Conservation (phyloP, 805 yeast genomes). For the Lachancea meyersii region DNA sequence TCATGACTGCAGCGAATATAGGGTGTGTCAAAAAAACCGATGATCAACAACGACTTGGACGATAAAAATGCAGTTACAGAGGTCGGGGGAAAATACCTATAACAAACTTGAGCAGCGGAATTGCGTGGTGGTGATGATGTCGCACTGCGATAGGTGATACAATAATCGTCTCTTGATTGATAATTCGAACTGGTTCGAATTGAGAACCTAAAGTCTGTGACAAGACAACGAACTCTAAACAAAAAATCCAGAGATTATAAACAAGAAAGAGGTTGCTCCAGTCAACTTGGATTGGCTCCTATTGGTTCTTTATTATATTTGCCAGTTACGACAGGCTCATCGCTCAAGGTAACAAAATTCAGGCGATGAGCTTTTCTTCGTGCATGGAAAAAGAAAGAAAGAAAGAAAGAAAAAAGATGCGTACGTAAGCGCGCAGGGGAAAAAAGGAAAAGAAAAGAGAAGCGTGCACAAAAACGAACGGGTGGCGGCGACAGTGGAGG, state of each 20-base stretch:
- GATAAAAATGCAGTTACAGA: too few species aligned
- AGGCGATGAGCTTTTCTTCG: constrained; percentile 3
- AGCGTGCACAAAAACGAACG: background rate
- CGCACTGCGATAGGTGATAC: background rate
- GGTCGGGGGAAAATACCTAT: too few species aligned
- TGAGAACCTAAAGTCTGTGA: too few species aligned
- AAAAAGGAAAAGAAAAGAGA: background rate
- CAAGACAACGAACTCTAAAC: background rate
- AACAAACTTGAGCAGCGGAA: too few species aligned
- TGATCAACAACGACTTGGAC: too few species aligned
- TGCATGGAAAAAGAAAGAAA: background rate
- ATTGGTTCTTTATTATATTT: constrained; percentile 1
- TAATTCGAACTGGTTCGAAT: too few species aligned
- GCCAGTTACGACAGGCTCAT: background rate
- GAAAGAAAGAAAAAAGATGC: too few species aligned
- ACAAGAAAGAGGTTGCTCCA: background rate
- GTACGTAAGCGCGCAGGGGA: background rate
- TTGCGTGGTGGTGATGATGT: too few species aligned
- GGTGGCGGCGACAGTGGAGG: background rate
- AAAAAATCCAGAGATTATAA: background rate
- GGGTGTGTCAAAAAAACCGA: too few species aligned
- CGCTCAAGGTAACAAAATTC: constrained; percentile 1
- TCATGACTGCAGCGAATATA: background rate
- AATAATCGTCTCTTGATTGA: background rate
- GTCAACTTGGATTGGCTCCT: background rate